Evolutionary conservation across 2,329 filamentous ascomycete species (phyloP).

Genomic region (Phaeophleospora eucalypticola): DNA sequence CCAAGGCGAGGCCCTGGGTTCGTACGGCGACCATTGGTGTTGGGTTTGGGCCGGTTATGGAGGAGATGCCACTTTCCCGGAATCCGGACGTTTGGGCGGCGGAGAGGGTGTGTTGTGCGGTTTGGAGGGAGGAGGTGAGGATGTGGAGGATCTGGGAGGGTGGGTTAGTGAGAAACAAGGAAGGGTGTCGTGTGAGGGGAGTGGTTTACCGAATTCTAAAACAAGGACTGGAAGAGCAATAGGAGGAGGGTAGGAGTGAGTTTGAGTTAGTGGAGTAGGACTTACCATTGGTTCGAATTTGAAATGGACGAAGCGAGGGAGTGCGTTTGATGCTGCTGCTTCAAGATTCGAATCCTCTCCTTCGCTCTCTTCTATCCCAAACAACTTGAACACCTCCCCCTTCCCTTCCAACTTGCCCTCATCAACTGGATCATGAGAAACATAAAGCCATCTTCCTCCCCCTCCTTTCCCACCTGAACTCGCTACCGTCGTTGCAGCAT

Average conservation of each 20-base stretch:
- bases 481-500: conserved; percentile 49
- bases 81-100: conserved; percentile 80
- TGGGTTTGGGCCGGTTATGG: conserved; percentile 15
- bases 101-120: conserved; percentile 71
- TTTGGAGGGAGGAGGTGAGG: conserved; percentile 66
- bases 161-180: neutral
- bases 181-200: too few species aligned
- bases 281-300: conserved; percentile 94
- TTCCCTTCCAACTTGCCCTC: conserved; percentile 10
- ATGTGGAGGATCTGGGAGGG: conserved; percentile 77
- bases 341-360: neutral
- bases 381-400: conserved; percentile 15
- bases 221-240: neutral
- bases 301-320: conserved; percentile 62
- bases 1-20: conserved; percentile 75
- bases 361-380: conserved; percentile 13
- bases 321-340: conserved; percentile 5
- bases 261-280: conserved; percentile 6
- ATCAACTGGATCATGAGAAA: conserved; percentile 71
- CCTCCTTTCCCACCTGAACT: conserved; percentile 72
- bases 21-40: conserved; percentile 80
- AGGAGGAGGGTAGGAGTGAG: conserved; percentile 1
- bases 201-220: neutral
- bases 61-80: conserved; percentile 73
- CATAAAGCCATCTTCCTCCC: conserved; percentile 73